Percentiles rank a stretch among this genome's conserved stretches.
phyloP scores from a whole-genome alignment of 2,329 filamentous ascomycete species.

The Setomelanomma holmii region DNA sequence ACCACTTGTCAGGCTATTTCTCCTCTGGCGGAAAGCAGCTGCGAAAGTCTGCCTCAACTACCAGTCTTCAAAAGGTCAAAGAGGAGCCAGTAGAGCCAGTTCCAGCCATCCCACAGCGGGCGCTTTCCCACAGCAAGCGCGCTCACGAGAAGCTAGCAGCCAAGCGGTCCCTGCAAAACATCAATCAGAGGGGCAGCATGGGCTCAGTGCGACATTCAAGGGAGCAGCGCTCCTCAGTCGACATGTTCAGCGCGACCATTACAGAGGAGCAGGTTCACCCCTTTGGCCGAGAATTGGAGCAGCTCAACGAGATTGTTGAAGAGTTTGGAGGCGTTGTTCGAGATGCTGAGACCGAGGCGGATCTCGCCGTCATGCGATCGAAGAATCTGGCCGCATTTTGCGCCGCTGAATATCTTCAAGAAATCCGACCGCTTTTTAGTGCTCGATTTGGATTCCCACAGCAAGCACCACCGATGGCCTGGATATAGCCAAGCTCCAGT shows the following conservation, averaged over 20 bases:
- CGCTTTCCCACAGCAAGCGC: slow-evolving; percentile 88
- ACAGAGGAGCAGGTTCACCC: slow-evolving; percentile 64
- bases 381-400: slow-evolving; percentile 76
- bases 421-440: slow-evolving; percentile 71
- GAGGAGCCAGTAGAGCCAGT: slow-evolving; percentile 51
- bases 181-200: slow-evolving; percentile 52
- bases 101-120: slow-evolving; percentile 77
- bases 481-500: slow-evolving; percentile 35
- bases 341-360: slow-evolving; percentile 72
- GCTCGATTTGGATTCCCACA: slow-evolving; percentile 26
- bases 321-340: slow-evolving; percentile 72
- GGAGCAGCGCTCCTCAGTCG: slow-evolving; percentile 59
- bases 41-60: slow-evolving; percentile 49
- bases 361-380: slow-evolving; percentile 72
- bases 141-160: slow-evolving; percentile 78
- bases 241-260: slow-evolving; percentile 50
- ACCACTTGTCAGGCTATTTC: slow-evolving; percentile 65
- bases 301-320: slow-evolving; percentile 92
- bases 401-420: slow-evolving; percentile 82
- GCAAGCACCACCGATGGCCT: slow-evolving; percentile 39
- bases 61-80: slow-evolving; percentile 36
- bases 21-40: slow-evolving; percentile 58
- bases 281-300: slow-evolving; percentile 87
- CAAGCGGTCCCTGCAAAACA: slow-evolving; percentile 64
- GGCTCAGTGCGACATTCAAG: slow-evolving; percentile 62